These are phyloP conservation scores for Colletotrichum incanum DNA, from an alignment of 2,329 filamentous ascomycete genomes.

Conservation along the genomic window DNA sequence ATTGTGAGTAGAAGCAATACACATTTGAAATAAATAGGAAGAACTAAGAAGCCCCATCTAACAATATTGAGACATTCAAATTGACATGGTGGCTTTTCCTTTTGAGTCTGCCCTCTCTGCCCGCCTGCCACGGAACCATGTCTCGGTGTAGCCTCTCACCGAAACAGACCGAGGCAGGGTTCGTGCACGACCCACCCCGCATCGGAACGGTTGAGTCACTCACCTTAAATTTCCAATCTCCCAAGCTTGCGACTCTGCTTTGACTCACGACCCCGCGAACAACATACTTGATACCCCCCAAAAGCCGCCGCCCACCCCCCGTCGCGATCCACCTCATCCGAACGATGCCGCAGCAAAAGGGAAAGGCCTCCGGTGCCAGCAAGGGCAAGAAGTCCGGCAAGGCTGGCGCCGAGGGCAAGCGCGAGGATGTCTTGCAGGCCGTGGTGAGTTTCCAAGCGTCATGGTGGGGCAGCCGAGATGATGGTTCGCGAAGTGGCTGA, in stretches of 20 bases:
- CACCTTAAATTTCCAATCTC: constrained; percentile 42
- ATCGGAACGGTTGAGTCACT: constrained; percentile 39
- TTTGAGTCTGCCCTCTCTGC: background rate
- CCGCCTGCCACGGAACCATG: accelerated
- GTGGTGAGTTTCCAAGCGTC: constrained; percentile 59
- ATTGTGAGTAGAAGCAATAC: background rate
- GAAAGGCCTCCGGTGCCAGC: constrained; percentile 55
- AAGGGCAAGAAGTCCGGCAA: constrained; percentile 71
- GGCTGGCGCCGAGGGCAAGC: constrained; percentile 67
- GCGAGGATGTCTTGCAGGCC: constrained; percentile 72
- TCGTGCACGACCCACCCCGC: constrained; percentile 36
- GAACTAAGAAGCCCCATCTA: accelerated
- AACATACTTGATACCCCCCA: constrained; percentile 3
- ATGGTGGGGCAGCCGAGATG: constrained; percentile 48
- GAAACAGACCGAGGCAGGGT: constrained; percentile 21
- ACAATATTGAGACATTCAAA: background rate
- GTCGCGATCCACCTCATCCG: constrained; percentile 28
- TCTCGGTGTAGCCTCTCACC: constrained; percentile 23
- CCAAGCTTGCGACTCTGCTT: constrained; percentile 20
- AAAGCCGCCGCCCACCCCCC: constrained; percentile 26
- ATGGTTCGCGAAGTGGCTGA: constrained; percentile 33
- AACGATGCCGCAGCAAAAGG: constrained; percentile 63
- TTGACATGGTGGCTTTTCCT: background rate
- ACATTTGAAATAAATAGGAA: accelerated
- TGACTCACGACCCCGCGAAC: constrained; percentile 38